Base-by-base conservation (phyloP, 2,329 filamentous ascomycete genomes). In the Claviceps pazoutovae region DNA sequence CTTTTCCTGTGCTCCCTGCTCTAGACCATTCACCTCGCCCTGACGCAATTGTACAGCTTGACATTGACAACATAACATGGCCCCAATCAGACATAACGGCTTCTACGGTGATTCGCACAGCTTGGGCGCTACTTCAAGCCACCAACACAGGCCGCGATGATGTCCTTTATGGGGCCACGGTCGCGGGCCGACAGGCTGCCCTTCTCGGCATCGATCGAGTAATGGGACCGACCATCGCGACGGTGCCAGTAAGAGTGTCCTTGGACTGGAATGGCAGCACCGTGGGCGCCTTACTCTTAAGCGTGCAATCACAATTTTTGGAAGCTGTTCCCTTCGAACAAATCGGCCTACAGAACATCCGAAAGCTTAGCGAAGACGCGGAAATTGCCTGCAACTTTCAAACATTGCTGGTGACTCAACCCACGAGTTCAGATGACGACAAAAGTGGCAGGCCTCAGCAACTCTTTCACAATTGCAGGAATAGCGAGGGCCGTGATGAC, bases 41-140 rank as follows among this genome's bases (percentile, higher is more conserved):
- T 73, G 5, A 73, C 70, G 1, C 61, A 74, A 3, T 61, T 76
- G 21, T 17, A 47, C 39, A 16, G 7, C 17, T 55, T 19, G 37
- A 19, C 5, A 8, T n/a, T 5, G 13, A 14, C 16, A 14, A 14
- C 14, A 14, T n/a, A 38, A n/a, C 13, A 38, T 14, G 13, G 37
- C 37, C 16, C 14, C 37, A 36, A 6, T 44, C 42, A 9, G 72
- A 51, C 71, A 48, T 48, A 1, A 59, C 56, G 0, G 45, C 50
- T 2, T 50, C 59, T 0, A 59, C 50, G 0, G 2, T 59, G 3
- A 38, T 62, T 11, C 53, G 56, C 1, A 71, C 74, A 34, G 77
- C 79, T 0, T 71, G 75, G 58, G 70, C 72, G 8, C 71, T 74
- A 48, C 58, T 83, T 1, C 58, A 79, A 4, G 64, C 69, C 19